Conservation (phyloP, 768 basidiomycete species). For the Hericium alpestre region DNA sequence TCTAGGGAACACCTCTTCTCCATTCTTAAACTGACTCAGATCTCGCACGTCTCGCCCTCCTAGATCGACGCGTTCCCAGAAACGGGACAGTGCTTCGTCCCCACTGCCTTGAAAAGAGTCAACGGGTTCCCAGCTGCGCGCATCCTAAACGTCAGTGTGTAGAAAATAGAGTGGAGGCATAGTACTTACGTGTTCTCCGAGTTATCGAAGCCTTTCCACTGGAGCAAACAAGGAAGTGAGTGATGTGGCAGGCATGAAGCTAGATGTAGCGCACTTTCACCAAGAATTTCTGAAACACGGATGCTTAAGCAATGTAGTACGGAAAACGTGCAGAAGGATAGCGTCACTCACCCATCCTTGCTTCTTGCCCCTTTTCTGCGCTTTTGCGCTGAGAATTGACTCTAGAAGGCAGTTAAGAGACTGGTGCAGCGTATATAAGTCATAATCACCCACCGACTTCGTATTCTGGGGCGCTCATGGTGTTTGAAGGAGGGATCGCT, state of each 20-base stretch:
- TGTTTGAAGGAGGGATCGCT: background rate
- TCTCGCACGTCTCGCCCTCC: slow-evolving; percentile 6
- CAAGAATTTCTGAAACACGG: slow-evolving; percentile 8
- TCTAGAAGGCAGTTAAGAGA: background rate
- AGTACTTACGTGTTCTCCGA: slow-evolving; percentile 11
- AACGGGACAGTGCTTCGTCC: slow-evolving; percentile 4
- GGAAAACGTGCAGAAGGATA: no score
- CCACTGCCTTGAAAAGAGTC: slow-evolving; percentile 9
- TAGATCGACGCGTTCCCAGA: slow-evolving; percentile 12
- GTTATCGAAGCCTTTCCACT: slow-evolving; percentile 13
- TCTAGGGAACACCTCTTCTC: slow-evolving; percentile 10
- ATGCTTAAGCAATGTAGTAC: no score
- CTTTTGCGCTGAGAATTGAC: slow-evolving; percentile 11
- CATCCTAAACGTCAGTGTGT: background rate
- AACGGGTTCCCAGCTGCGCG: slow-evolving; percentile 11
- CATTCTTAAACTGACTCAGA: slow-evolving; percentile 7
- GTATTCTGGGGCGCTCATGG: slow-evolving; percentile 8
- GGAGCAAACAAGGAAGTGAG: background rate
- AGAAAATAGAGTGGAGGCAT: background rate
- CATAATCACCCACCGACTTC: slow-evolving; percentile 12
- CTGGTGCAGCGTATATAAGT: no score
- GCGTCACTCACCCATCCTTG: slow-evolving; percentile 11
- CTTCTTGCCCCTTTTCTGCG: slow-evolving; percentile 12
- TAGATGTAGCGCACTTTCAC: slow-evolving; percentile 5
- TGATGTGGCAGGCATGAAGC: background rate